Evolutionary conservation across 2,329 filamentous ascomycete genomes (phyloP), one percentile per base, ranked within the genome.

Genomic region (Trichoderma endophyticum): DNA sequence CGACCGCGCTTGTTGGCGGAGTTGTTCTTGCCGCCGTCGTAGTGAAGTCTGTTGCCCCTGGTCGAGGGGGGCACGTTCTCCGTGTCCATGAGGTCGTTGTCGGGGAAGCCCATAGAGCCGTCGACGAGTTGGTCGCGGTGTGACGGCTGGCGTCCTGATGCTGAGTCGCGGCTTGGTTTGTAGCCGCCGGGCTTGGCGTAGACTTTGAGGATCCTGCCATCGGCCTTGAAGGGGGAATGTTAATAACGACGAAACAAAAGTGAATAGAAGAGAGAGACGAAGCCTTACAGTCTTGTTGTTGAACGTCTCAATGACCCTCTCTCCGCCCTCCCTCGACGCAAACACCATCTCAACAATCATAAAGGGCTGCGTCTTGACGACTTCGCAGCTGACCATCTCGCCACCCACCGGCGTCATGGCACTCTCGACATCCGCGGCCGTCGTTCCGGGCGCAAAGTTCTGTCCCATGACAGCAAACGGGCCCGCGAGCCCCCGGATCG

Each of bases 381-480:
- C 83, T 43, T 85, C 87, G 82, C 93, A 95, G 77, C 87, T 89
- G 28, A 87, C 78, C 77, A 94, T 86, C 73, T 90, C 85, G 34
- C 91, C 92, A 51, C 91, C 92, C n/a, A 93, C 83, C 0, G 90
- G 89, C n/a, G 86, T 88, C 89, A 96, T 90, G 71, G 93, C 93
- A 76, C 91, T 92, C 83, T 94, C 92, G 73, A 96, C 93, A 78
- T 96, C 93, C 34, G 91, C 92, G 2, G 91, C 91, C 7, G 93
- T 94, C 0, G 93, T 96, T 48, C 93, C 93, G 2, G 89, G 89
- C 14, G 93, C 93, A 79, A 96, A 94, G 84, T 96, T 96, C 81
- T 93, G 91, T 3, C 91, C 92, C 79, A 93, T 87, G 28, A 96
- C 88, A 21, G 88, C 87, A 76, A 88, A 93, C 1, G 92, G 92